A percentile compares a stretch with the other conserved stretches of the same genome.
Evolutionary conservation across 345 rosid species (phyloP).

Genomic region (Lagerstroemia speciosa): DNA sequence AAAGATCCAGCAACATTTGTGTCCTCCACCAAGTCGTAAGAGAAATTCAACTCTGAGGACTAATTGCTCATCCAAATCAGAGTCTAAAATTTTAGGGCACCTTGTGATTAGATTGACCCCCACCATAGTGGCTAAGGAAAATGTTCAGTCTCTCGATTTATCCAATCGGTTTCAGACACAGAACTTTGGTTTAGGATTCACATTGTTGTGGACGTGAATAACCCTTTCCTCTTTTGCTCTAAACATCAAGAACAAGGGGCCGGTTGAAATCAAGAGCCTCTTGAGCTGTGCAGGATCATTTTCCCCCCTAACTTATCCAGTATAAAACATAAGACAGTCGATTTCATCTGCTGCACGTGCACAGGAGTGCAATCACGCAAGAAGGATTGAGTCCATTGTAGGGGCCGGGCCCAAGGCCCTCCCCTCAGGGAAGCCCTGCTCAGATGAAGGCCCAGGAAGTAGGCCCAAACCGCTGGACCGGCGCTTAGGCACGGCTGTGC

Average conservation of each 20-base stretch:
- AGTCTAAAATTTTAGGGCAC: conserved; percentile 48
- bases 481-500: no score
- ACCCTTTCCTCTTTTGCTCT: conserved; percentile 31
- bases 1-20: conserved; percentile 44
- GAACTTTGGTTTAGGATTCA: conserved; percentile 40
- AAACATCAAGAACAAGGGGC: conserved; percentile 32
- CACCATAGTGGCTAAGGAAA: conserved; percentile 56
- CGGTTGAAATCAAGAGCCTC: no score
- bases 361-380: no score
- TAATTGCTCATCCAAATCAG: conserved; percentile 51
- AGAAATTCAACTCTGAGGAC: conserved; percentile 53
- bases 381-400: no score
- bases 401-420: no score
- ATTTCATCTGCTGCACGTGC: no score
- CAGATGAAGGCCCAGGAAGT: no score
- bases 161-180: conserved; percentile 44
- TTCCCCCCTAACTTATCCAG: no score
- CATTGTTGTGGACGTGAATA: conserved; percentile 50
- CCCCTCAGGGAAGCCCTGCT: no score
- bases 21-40: conserved; percentile 53
- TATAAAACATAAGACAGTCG: no score
- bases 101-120: conserved; percentile 40
- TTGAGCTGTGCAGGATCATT: no score
- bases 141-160: conserved; percentile 43
- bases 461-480: no score